Conservation (phyloP, 768 basidiomycete genomes). For the Auriscalpium vulgare region DNA sequence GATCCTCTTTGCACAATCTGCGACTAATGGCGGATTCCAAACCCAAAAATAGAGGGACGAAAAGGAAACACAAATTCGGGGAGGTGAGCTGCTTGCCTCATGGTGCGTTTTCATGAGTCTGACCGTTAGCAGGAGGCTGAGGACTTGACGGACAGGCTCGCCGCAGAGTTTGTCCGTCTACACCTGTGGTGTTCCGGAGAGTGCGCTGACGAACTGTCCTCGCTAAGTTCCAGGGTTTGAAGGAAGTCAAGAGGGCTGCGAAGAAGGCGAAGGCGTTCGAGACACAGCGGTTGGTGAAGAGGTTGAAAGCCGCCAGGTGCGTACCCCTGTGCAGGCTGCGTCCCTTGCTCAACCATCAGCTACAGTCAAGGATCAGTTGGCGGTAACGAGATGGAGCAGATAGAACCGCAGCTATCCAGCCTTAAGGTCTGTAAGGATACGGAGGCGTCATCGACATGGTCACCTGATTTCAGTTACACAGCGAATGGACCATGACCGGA, state of each 20-base stretch:
- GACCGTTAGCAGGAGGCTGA: neutral
- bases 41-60: no score
- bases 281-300: constrained; percentile 76
- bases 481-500: constrained; percentile 48
- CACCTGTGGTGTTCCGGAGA: neutral
- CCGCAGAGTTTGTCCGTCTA: constrained; percentile 7
- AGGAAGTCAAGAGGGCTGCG: constrained; percentile 63
- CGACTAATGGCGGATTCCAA: no score
- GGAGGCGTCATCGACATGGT: neutral
- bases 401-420: constrained; percentile 51
- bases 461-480: constrained; percentile 21
- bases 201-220: no score
- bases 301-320: constrained; percentile 62
- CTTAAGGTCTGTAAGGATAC: constrained; percentile 46
- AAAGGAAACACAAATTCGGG: no score
- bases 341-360: neutral
- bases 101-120: no score
- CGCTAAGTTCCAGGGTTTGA: constrained; percentile 63
- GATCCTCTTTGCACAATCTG: no score
- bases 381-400: constrained; percentile 31
- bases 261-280: constrained; percentile 82
- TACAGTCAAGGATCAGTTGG: constrained; percentile 28
- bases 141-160: neutral
- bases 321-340: constrained; percentile 5
- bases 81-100: no score